Percentiles rank a stretch among this genome's conserved stretches.
Evolutionary conservation across 768 basidiomycete genomes (phyloP).

Genomic region (Amanita subjunquillea): DNA sequence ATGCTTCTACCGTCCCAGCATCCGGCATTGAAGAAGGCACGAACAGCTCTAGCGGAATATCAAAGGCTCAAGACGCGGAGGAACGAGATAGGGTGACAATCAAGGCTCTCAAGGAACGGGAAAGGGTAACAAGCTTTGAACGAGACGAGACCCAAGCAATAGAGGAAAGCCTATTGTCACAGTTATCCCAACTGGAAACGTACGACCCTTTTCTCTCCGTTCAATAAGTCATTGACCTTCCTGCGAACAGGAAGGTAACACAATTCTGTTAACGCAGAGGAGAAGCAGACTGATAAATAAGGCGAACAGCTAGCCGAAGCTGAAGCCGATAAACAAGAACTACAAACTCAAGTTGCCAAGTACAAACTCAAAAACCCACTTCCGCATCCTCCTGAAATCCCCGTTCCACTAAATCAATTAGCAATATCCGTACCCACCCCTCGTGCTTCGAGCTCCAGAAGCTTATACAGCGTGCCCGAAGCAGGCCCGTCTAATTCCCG

Average conservation of each 20-base stretch:
- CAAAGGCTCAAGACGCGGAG: constrained; percentile 24
- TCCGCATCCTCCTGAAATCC: constrained; percentile 4
- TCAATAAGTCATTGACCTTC: background rate
- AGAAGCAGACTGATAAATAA: constrained; percentile 4
- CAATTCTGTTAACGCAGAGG: background rate
- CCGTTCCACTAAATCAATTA: constrained; percentile 3
- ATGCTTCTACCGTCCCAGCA: constrained; percentile 4
- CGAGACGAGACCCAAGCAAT: constrained; percentile 23
- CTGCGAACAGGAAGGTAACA: constrained; percentile 3
- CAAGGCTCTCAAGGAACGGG: constrained; percentile 18
- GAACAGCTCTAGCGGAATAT: constrained; percentile 26
- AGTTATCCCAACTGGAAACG: constrained; percentile 21
- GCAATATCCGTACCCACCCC: background rate
- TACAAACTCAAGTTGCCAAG: background rate
- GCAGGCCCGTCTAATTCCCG: constrained; percentile 1
- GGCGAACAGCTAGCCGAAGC: background rate
- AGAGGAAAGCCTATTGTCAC: constrained; percentile 22
- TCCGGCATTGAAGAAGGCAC: constrained; percentile 19
- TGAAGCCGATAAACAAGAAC: background rate
- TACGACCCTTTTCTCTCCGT: constrained; percentile 10
- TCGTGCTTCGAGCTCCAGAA: background rate
- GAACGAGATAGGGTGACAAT: constrained; percentile 20
- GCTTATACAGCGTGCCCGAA: background rate
- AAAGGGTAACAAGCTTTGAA: constrained; percentile 20
- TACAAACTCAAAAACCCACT: constrained; percentile 6